Conservation (phyloP, 805 yeast species). For the Sugiyamaella boreocaroliniensis region DNA sequence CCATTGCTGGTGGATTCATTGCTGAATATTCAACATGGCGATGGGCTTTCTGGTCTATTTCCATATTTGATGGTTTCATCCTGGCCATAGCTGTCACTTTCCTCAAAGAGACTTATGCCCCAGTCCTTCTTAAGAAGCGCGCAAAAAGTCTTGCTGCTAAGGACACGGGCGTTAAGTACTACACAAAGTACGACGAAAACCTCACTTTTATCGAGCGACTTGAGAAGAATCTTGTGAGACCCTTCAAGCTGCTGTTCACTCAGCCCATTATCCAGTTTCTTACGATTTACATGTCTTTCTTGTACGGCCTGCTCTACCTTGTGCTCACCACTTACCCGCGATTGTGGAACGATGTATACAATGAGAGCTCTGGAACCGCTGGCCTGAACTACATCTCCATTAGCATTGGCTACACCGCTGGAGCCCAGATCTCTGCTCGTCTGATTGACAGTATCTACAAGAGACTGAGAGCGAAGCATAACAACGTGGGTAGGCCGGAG, state of each 20-base stretch:
- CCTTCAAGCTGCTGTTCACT: constrained; percentile 43
- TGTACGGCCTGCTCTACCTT: constrained; percentile 58
- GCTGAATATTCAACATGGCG: constrained; percentile 49
- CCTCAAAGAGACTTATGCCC: constrained; percentile 55
- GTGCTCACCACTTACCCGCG: constrained; percentile 54
- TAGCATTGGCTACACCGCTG: constrained; percentile 48
- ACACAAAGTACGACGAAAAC: constrained; percentile 46
- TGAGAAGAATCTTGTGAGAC: constrained; percentile 46
- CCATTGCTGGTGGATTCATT: constrained; percentile 47
- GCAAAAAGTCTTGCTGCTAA: constrained; percentile 43
- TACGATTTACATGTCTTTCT: constrained; percentile 56
- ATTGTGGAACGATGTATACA: constrained; percentile 44
- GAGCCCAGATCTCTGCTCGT: constrained; percentile 43
- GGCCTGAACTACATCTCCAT: constrained; percentile 56
- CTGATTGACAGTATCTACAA: constrained; percentile 37
- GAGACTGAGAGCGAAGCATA: constrained; percentile 37
- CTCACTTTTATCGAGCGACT: constrained; percentile 23
- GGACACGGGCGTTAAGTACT: constrained; percentile 45
- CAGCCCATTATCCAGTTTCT: constrained; percentile 61
- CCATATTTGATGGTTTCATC: constrained; percentile 45
- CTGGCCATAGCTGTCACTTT: constrained; percentile 39
- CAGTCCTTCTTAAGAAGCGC: constrained; percentile 41
- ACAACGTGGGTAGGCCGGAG: constrained; percentile 55
- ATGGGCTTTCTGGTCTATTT: constrained; percentile 55
- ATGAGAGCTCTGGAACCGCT: constrained; percentile 40